phyloP scores from a whole-genome alignment of 768 basidiomycete species.

The Amanita inopinata region DNA sequence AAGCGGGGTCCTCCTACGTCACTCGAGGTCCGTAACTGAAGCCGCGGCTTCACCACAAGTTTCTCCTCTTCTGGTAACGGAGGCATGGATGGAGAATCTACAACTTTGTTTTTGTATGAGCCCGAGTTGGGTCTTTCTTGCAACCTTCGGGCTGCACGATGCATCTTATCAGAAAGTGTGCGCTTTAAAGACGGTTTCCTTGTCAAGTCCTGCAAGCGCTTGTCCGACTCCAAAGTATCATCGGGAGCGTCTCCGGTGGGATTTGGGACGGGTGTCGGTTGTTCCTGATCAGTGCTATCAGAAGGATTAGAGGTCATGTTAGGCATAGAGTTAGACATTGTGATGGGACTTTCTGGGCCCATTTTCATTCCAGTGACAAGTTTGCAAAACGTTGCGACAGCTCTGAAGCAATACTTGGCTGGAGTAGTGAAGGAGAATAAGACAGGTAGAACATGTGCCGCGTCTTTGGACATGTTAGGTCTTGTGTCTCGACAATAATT shows the following conservation, averaged over 20 bases:
- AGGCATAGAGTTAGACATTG: conserved; percentile 9
- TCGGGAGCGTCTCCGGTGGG: background rate
- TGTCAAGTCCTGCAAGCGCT: background rate
- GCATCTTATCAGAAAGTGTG: conserved; percentile 15
- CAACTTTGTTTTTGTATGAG: too few relatives aligned
- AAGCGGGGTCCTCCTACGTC: conserved; percentile 30
- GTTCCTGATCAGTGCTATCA: background rate
- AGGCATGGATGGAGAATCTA: background rate
- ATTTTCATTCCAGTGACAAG: conserved; percentile 45
- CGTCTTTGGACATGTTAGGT: conserved; percentile 31
- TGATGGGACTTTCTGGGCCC: conserved; percentile 13
- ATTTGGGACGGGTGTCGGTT: background rate
- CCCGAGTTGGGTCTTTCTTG: too few relatives aligned
- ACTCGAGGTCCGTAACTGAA: conserved; percentile 13
- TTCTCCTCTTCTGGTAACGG: background rate
- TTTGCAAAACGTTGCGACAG: conserved; percentile 62
- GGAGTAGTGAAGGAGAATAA: conserved; percentile 71
- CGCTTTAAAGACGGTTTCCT: conserved; percentile 8
- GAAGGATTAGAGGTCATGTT: conserved; percentile 1
- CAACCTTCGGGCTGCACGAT: conserved; percentile 11
- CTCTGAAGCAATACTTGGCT: conserved; percentile 72
- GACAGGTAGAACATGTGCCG: conserved; percentile 64
- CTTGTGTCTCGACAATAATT: conserved; percentile 12
- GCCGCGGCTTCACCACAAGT: conserved; percentile 7
- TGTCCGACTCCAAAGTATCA: too few relatives aligned